These are phyloP conservation scores for Beauveria brongniartii DNA, from an alignment of 2,329 filamentous ascomycete species.

Conservation along the genomic window DNA sequence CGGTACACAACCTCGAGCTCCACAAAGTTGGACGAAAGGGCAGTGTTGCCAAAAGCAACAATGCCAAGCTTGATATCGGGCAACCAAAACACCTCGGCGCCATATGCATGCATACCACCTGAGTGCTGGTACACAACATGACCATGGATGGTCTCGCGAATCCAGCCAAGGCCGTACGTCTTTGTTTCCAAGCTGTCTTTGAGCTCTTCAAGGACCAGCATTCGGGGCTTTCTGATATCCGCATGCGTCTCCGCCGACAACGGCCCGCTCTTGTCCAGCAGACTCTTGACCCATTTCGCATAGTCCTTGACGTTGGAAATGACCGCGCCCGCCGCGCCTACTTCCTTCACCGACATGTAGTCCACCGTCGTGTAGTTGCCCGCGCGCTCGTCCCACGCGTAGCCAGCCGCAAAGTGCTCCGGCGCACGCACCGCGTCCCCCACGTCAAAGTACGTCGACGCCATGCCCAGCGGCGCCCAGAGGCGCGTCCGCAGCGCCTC, in stretches of 20 bases:
- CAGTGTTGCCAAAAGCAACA: constrained; percentile 33
- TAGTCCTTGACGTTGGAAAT: constrained; percentile 31
- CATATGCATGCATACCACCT: constrained; percentile 22
- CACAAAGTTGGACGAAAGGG: constrained; percentile 27
- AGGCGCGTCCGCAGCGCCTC: constrained; percentile 28
- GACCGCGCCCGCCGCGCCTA: constrained; percentile 32
- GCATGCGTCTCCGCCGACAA: constrained; percentile 17
- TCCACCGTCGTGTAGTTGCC: constrained; percentile 18
- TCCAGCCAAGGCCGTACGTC: constrained; percentile 25
- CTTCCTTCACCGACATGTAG: constrained; percentile 20
- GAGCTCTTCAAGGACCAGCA: constrained; percentile 21
- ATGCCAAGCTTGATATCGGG: constrained; percentile 25
- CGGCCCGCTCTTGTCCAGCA: constrained; percentile 18
- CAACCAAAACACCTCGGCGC: constrained; percentile 24
- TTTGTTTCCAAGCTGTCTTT: constrained; percentile 14
- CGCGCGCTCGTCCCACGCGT: constrained; percentile 24
- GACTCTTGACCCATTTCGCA: constrained; percentile 21
- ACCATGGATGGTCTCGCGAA: constrained; percentile 17
- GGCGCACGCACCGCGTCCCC: constrained; percentile 13
- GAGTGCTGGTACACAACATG: constrained; percentile 23
- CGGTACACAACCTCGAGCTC: constrained; percentile 19
- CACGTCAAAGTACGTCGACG: constrained; percentile 28
- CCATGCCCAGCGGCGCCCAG: constrained; percentile 34
- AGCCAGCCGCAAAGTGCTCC: constrained; percentile 27
- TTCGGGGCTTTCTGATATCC: constrained; percentile 22